Conservation (phyloP, 768 basidiomycete genomes). For the Podaxis sp. region DNA sequence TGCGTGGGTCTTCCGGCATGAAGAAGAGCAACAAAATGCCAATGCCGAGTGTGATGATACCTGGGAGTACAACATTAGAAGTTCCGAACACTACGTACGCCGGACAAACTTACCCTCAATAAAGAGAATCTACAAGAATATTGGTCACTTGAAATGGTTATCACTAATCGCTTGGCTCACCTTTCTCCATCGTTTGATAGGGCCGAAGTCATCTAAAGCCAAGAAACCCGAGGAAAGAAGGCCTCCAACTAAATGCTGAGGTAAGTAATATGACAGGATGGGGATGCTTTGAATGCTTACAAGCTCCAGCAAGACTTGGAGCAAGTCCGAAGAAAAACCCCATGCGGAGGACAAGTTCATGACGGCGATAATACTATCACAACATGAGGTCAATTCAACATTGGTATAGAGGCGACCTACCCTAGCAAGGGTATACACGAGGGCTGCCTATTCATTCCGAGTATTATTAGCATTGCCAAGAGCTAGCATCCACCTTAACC, state of each 20-base stretch:
- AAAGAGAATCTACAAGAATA: conserved; percentile 34
- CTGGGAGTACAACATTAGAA: conserved; percentile 13
- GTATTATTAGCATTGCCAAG: not conserved
- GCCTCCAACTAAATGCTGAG: conserved; percentile 31
- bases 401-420: conserved; percentile 24
- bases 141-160: not conserved
- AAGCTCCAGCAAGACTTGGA: conserved; percentile 35
- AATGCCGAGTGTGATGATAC: conserved; percentile 29
- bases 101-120: conserved; percentile 33
- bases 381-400: not conserved
- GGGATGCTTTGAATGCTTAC: conserved; percentile 22
- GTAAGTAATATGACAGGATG: not conserved
- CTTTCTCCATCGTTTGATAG: conserved; percentile 34
- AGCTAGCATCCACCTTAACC: not conserved
- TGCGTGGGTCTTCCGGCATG: conserved; percentile 28
- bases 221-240: conserved; percentile 38
- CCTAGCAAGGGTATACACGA: conserved; percentile 38
- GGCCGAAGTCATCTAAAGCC: conserved; percentile 28
- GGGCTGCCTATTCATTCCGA: conserved; percentile 29
- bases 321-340: conserved; percentile 36
- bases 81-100: not conserved
- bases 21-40: conserved; percentile 27
- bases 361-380: conserved; percentile 34
- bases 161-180: not conserved
- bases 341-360: conserved; percentile 34